Percentiles rank a stretch among this genome's conserved stretches.
Conservation (phyloP, 2,329 filamentous ascomycete species). For the Pseudogymnoascus sp. region DNA sequence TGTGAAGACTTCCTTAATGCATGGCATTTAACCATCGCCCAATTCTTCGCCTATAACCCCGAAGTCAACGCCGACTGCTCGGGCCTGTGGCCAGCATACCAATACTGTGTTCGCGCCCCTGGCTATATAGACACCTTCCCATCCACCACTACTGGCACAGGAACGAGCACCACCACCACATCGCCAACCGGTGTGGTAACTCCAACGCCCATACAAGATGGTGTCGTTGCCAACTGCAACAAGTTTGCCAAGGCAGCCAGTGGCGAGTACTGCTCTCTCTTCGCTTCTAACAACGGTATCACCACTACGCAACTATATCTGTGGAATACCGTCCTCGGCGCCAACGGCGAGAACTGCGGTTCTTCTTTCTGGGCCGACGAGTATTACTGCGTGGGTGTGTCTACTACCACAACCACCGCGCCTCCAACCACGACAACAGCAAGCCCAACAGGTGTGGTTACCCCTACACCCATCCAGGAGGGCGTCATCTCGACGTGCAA, state of each 20-base stretch:
- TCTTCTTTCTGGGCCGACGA: conserved; percentile 21
- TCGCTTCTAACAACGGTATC: conserved; percentile 24
- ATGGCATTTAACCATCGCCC: conserved; percentile 17
- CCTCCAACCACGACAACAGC: conserved; percentile 14
- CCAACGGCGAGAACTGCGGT: conserved; percentile 22
- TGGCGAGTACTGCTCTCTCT: conserved; percentile 24
- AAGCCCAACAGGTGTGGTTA: conserved; percentile 3
- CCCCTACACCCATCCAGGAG: conserved; percentile 24
- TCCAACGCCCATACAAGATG: conserved; percentile 25
- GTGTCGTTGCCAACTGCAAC: conserved; percentile 24
- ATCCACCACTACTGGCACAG: neutral
- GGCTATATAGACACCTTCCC: neutral
- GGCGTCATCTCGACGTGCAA: conserved; percentile 25
- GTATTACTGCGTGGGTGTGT: conserved; percentile 21
- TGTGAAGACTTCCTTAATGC: neutral
- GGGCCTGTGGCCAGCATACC: conserved; percentile 16
- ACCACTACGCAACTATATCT: conserved; percentile 23
- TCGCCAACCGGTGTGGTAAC: conserved; percentile 10
- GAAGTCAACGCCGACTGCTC: conserved; percentile 18
- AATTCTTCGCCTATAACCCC: conserved; percentile 19
- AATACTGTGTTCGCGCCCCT: conserved; percentile 10
- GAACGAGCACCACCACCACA: conserved; percentile 15
- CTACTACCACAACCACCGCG: neutral
- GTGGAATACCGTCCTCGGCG: conserved; percentile 27
- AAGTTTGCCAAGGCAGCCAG: conserved; percentile 22